Base-by-base conservation (phyloP, 352 stramenopile genomes). In the Thraustochytrium striatum region DNA sequence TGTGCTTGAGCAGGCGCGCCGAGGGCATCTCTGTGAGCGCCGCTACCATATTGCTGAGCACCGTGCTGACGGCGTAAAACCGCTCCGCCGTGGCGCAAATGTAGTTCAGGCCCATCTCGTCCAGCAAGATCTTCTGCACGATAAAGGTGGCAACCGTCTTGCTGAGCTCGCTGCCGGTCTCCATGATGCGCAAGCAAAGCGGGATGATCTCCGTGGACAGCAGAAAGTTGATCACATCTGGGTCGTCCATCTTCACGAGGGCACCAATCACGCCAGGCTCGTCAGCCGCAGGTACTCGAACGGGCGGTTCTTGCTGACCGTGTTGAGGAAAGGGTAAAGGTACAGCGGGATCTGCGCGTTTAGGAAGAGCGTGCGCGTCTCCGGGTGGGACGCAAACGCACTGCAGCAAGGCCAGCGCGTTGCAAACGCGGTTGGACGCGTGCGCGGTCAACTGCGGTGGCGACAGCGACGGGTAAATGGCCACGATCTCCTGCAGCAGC, bases 121-220 rank as follows among this genome's bases (percentile, higher is more conserved):
- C 96, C 57, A 99, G 84, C 52, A 99, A 85, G 79, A 99, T 98
- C 85, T 99, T 99, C 86, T 99, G 95, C 47, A 99, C 94, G 70
- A 99, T 99, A 83, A 99, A 99, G 1, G 95, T 99, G 8, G 96
- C 96, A n/a, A 98, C 92, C 2, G 96, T 99, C 85, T 99, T 99
- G 83, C 88, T 96, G 21, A 99, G 87, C 83, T 99, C 96, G 72
- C 89, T 97, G 35, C 96, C 96, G 25, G 94, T 95, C 83, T 99
- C 96, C 96, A 99, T 99, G 79, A 99, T 99, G 47, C 96, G 89
- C 21, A 99, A 87, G 84, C 95, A 98, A 0, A 99, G 86, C 28
- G 96, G 96, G 86, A 99, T 99, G 79, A 99, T 99, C 87, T 99
- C 96, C 28, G 96, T 99, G 72, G 97, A 94, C n/a, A 99, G 85